Evolutionary conservation across 2,329 filamentous ascomycete species (phyloP).

Genomic region (Elsinoe fawcettii): DNA sequence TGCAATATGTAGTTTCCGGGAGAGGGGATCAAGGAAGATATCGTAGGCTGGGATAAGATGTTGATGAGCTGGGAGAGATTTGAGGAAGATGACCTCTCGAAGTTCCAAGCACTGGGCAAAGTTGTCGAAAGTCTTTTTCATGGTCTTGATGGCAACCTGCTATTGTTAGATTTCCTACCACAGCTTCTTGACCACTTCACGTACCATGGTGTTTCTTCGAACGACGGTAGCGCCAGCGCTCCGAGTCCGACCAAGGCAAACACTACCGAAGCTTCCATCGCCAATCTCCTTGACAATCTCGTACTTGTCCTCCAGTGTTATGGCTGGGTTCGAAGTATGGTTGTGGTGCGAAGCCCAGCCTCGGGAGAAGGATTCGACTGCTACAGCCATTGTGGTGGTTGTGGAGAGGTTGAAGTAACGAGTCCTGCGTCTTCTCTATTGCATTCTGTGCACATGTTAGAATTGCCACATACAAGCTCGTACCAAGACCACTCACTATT

Average conservation of each 20-base stretch:
- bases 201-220: conserved; percentile 84
- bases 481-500: not conserved
- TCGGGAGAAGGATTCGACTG: conserved; percentile 60
- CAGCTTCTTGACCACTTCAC: conserved; percentile 29
- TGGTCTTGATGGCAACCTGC: conserved; percentile 97
- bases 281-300: conserved; percentile 97
- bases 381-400: conserved; percentile 60
- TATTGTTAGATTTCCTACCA: conserved; percentile 15
- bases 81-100: conserved; percentile 91
- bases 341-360: conserved; percentile 38
- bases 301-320: conserved; percentile 80
- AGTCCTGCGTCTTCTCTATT: conserved; percentile 11
- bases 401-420: not conserved
- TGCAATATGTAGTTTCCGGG: conserved; percentile 90
- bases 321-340: conserved; percentile 36
- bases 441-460: conserved; percentile 10
- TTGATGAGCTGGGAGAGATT: conserved; percentile 75
- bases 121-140: conserved; percentile 99
- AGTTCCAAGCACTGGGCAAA: conserved; percentile 85
- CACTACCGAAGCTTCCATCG: conserved; percentile 96
- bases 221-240: conserved; percentile 83
- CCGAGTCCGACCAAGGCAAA: conserved; percentile 82
- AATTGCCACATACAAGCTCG: not conserved
- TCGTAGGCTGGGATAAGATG: conserved; percentile 96
- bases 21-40: conserved; percentile 95